phyloP scores from a whole-genome alignment of 805 yeast genomes.

The Candida khao-thaluensis region DNA sequence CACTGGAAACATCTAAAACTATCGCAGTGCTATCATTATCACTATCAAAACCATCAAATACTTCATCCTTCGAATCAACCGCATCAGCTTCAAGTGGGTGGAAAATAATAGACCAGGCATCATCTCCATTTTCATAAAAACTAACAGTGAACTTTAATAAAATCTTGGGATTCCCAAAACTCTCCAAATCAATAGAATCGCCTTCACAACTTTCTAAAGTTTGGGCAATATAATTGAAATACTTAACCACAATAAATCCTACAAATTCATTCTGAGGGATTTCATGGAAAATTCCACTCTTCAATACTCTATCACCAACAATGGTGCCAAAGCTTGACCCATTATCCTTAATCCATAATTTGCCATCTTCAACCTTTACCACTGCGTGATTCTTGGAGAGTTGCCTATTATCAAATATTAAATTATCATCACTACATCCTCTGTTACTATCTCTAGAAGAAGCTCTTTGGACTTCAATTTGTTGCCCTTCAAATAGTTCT shows the following conservation, averaged over 20 bases:
- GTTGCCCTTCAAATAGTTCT: background rate
- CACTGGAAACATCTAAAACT: too few relatives aligned
- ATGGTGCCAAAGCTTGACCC: slow-evolving; percentile 42
- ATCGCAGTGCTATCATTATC: too few relatives aligned
- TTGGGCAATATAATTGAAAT: slow-evolving; percentile 11
- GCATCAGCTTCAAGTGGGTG: too few relatives aligned
- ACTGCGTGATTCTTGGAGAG: slow-evolving; percentile 40
- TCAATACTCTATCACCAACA: slow-evolving; percentile 25
- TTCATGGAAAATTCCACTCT: slow-evolving; percentile 18
- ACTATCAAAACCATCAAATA: too few relatives aligned
- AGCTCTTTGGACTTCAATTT: slow-evolving; percentile 24
- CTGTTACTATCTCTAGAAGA: slow-evolving; percentile 29
- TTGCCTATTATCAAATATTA: slow-evolving; percentile 34
- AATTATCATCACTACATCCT: slow-evolving; percentile 26
- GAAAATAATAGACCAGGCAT: too few relatives aligned
- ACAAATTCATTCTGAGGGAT: slow-evolving; percentile 27
- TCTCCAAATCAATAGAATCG: slow-evolving; percentile 16
- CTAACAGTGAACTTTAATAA: slow-evolving; percentile 11
- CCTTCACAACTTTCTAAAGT: background rate
- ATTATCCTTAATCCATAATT: slow-evolving; percentile 26
- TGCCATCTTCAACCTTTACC: slow-evolving; percentile 18
- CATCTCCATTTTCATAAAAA: too few relatives aligned
- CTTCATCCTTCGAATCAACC: too few relatives aligned
- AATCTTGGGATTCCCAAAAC: slow-evolving; percentile 23
- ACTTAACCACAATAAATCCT: slow-evolving; percentile 36